Percentiles rank a stretch among this genome's conserved stretches.
phyloP scores from a whole-genome alignment of 169 alveolate genomes.

The Plasmodium chabaudi region DNA sequence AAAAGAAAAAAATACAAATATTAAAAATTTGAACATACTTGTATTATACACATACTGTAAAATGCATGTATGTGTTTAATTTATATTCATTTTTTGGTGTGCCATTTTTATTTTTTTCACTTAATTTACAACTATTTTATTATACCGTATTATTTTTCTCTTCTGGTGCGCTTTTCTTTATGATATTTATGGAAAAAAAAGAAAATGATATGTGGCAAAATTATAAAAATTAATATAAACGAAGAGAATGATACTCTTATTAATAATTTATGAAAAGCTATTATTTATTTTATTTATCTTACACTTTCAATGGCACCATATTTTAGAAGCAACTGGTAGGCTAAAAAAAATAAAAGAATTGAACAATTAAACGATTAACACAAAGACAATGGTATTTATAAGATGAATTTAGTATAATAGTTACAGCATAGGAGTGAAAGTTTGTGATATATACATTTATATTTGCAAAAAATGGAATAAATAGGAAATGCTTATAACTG shows the following conservation, averaged over 20 bases:
- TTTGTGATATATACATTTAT: too few relatives aligned
- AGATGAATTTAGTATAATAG: neutral
- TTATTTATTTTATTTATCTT: slow-evolving; percentile 21
- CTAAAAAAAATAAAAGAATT: slow-evolving; percentile 17
- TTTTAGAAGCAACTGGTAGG: slow-evolving; percentile 60
- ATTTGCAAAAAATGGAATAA: neutral
- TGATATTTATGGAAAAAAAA: neutral
- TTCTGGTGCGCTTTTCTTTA: slow-evolving; percentile 18
- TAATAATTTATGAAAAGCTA: neutral
- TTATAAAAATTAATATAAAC: too few relatives aligned
- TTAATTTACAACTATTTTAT: neutral
- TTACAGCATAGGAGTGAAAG: neutral
- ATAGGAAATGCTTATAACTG: neutral
- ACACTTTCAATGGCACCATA: slow-evolving; percentile 74
- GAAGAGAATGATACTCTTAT: too few relatives aligned
- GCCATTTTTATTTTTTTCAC: neutral
- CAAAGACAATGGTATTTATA: neutral
- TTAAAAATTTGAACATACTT: neutral
- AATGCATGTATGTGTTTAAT: neutral
- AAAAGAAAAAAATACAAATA: neutral
- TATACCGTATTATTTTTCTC: slow-evolving; percentile 30
- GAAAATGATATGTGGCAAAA: neutral
- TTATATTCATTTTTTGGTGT: neutral
- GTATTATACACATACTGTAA: neutral
- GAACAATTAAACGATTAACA: neutral